Percentiles rank a stretch among this genome's conserved stretches.
These are phyloP conservation scores for Colletotrichum sp. DNA, from an alignment of 2,329 filamentous ascomycete genomes.

Conservation along the genomic window DNA sequence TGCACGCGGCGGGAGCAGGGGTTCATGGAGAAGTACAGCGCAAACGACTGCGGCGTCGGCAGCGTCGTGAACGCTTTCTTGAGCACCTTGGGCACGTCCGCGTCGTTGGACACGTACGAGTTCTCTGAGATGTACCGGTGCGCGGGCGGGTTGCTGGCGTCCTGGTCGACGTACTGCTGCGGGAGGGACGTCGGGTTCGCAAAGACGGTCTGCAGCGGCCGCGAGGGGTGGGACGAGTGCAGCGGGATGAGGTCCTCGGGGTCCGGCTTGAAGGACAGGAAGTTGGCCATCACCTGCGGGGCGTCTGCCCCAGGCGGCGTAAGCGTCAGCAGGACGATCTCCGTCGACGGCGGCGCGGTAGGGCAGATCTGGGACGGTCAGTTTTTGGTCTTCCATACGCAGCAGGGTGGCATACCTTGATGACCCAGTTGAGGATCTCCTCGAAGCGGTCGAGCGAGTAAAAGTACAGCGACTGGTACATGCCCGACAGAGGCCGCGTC, in stretches of 20 bases:
- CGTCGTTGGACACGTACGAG: constrained; percentile 51
- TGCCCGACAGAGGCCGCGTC: constrained; percentile 34
- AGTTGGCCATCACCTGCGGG: constrained; percentile 38
- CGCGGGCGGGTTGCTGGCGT: constrained; percentile 47
- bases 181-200: constrained; percentile 41
- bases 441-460: constrained; percentile 50
- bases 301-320: constrained; percentile 31
- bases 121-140: constrained; percentile 58
- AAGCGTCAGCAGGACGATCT: constrained; percentile 42
- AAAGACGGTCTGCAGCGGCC: constrained; percentile 37
- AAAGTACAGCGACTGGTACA: constrained; percentile 45
- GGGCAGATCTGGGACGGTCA: constrained; percentile 26
- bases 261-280: constrained; percentile 45
- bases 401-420: constrained; percentile 34
- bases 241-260: constrained; percentile 9
- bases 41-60: constrained; percentile 47
- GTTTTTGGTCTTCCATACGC: neutral
- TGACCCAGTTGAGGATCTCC: constrained; percentile 51
- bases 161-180: constrained; percentile 47
- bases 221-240: constrained; percentile 3
- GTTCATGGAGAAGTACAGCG: constrained; percentile 56
- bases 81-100: constrained; percentile 47
- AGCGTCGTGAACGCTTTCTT: constrained; percentile 52
- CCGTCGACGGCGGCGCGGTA: constrained; percentile 39
- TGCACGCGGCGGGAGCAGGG: constrained; percentile 40